A percentile compares a stretch with the other conserved stretches of the same genome.
Evolutionary conservation across 345 rosid genomes (phyloP).

Genomic region (Eucalyptus caleyi): DNA sequence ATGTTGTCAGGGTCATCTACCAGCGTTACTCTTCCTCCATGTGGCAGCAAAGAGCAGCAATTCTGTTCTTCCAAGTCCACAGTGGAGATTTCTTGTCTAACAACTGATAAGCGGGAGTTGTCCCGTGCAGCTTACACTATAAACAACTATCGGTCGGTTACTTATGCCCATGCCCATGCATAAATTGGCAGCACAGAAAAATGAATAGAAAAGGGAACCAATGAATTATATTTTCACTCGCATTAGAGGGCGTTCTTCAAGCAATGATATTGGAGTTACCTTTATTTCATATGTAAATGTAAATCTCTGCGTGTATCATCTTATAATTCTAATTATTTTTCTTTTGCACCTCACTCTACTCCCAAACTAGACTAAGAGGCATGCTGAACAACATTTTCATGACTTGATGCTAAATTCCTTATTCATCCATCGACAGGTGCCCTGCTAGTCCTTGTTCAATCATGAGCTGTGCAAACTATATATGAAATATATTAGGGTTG

Average conservation of each 20-base stretch:
- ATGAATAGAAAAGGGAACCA: background rate
- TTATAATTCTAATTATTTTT: background rate
- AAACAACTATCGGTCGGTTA: constrained; percentile 57
- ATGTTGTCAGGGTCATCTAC: constrained; percentile 52
- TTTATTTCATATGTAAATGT: background rate
- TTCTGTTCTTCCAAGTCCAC: constrained; percentile 63
- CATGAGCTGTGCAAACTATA: background rate
- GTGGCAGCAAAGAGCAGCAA: constrained; percentile 28
- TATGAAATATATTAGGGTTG: background rate
- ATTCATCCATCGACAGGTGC: background rate
- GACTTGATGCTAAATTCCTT: background rate
- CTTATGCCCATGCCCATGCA: background rate
- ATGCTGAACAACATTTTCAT: background rate
- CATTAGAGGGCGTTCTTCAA: background rate
- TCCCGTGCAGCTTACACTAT: constrained; percentile 66
- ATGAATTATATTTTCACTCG: background rate
- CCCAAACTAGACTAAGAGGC: background rate
- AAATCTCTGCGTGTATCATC: background rate
- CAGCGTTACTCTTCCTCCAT: constrained; percentile 45
- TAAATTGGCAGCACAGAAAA: background rate
- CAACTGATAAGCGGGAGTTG: constrained; percentile 53
- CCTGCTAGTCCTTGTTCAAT: background rate
- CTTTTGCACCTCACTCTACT: background rate
- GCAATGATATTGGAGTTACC: background rate
- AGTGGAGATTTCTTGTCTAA: constrained; percentile 65